Base-by-base conservation (phyloP, 129 eudicot genomes). In the Centella asiatica region DNA sequence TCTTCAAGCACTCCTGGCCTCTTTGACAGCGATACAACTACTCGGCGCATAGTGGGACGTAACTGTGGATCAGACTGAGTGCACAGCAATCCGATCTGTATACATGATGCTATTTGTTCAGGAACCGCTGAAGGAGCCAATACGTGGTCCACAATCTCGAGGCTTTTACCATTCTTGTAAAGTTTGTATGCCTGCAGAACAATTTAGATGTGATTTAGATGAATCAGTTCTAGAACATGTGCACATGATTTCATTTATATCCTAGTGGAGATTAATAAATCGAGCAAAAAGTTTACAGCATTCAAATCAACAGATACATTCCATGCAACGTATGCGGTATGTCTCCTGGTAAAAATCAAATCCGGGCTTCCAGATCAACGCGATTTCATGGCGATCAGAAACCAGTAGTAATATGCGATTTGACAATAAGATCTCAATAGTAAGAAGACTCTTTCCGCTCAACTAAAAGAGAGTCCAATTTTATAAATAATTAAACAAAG, bases 21-120 rank as follows among this genome's bases (percentile, higher is more conserved):
- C 68, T 79, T 76, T 40, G 95, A 84, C 40, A 92, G 72, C 78
- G 82, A 66, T 62, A 87, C 67, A 60, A 72, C 81, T 45, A 87
- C 96, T 8, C 90, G 96, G 25, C 76, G 72, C 96, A 92, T 92
- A 26, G 72, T 66, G 25, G 98, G 98, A 26, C 98, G 89, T 23
- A 57, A 39, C 32, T 69, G 79, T 24, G 86, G 90, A 54, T 92
- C 90, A 1, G 83, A 87, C 53, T 92, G 98, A 62, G 81, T 77
- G 77, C 98, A 92, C n/a, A 92, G 65, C 39, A 87, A 53, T 50
- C 90, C 98, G 12, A 92, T 56, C 25, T 84, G 81, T 53, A 87
- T 69, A 54, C 84, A 87, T 62, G 76, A 45, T 62, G 80, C 79
- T 39, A 87, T 77, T 70, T 92, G 94, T 49, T 80, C 86, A 17